These are phyloP conservation scores for Calocera viscosa DNA, from an alignment of 768 basidiomycete species.

Conservation along the genomic window DNA sequence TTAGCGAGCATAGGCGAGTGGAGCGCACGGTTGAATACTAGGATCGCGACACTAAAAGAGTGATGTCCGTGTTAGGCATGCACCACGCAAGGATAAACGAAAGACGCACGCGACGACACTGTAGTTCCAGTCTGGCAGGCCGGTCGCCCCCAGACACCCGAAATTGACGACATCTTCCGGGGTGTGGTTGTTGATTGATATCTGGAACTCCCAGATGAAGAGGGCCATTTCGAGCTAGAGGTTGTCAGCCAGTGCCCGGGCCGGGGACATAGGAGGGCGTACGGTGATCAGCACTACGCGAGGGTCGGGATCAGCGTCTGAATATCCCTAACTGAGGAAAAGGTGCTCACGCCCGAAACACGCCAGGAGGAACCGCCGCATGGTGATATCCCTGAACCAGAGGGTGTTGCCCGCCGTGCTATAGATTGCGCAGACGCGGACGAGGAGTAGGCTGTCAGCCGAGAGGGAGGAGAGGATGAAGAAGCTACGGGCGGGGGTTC, in stretches of 20 bases:
- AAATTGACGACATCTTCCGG: background rate
- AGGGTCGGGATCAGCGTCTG: too few relatives aligned
- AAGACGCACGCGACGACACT: conserved; percentile 1
- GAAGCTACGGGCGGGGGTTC: background rate
- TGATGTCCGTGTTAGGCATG: background rate
- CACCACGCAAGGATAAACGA: background rate
- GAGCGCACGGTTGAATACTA: background rate
- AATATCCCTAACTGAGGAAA: too few relatives aligned
- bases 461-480: conserved; percentile 9
- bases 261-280: background rate
- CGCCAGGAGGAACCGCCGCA: background rate
- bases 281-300: background rate
- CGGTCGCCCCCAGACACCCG: background rate
- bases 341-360: background rate
- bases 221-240: background rate
- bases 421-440: background rate
- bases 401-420: background rate
- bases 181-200: background rate
- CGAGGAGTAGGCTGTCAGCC: conserved; percentile 3
- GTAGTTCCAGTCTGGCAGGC: conserved; percentile 3
- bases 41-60: background rate
- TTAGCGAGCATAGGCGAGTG: background rate
- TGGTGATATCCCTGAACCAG: background rate
- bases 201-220: conserved; percentile 9
- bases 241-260: background rate